Percentiles rank a stretch among this genome's conserved stretches.
phyloP scores from a whole-genome alignment of 768 basidiomycete genomes.

The Boletus rubroflammeus region DNA sequence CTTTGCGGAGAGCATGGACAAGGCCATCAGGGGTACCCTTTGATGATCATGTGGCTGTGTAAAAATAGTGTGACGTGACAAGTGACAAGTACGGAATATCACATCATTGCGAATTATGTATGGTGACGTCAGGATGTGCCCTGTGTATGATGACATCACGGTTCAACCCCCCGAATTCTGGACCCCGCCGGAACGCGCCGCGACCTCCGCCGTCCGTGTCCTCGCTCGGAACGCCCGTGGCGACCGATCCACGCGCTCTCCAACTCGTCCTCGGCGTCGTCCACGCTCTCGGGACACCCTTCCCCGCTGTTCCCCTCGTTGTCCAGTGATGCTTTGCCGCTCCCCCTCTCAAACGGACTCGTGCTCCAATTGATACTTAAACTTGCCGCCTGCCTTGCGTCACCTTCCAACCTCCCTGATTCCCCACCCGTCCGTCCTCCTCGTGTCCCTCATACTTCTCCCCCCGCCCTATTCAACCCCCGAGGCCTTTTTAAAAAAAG shows the following conservation, averaged over 20 bases:
- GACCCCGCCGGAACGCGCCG: conserved; percentile 28
- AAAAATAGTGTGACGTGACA: background rate
- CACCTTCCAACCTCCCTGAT: conserved; percentile 19
- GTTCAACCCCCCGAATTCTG: conserved; percentile 20
- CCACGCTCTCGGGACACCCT: conserved; percentile 18
- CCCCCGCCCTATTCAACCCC: conserved; percentile 24
- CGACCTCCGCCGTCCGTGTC: conserved; percentile 16
- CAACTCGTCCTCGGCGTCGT: conserved; percentile 13
- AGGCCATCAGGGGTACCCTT: conserved; percentile 51
- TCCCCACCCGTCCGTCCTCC: conserved; percentile 23
- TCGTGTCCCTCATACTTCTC: conserved; percentile 27
- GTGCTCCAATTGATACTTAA: conserved; percentile 14
- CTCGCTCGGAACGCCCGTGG: conserved; percentile 11
- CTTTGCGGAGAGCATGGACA: conserved; percentile 69
- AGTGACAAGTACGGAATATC: background rate
- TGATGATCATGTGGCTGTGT: conserved; percentile 25
- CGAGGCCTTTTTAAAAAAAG: conserved; percentile 22
- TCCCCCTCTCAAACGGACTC: conserved; percentile 8
- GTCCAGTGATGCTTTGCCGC: conserved; percentile 11
- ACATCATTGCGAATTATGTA: background rate
- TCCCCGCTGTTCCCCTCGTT: conserved; percentile 12
- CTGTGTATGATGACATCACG: conserved; percentile 31
- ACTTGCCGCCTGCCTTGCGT: conserved; percentile 20
- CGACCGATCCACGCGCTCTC: conserved; percentile 21
- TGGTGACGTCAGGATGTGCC: conserved; percentile 30